These are phyloP conservation scores for Yamadazyma blattariae DNA, from an alignment of 1,139 yeast genomes.

Conservation along the genomic window DNA sequence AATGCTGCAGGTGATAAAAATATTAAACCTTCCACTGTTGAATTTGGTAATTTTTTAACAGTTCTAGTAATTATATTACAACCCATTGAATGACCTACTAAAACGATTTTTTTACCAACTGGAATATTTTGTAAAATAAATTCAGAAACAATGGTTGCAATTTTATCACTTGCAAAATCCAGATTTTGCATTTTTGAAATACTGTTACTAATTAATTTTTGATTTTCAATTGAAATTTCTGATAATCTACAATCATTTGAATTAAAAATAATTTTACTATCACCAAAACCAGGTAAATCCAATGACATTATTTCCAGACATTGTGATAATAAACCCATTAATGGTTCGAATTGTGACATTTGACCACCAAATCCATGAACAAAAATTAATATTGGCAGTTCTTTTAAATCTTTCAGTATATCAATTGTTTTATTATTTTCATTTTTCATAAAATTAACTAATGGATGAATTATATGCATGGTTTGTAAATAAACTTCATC, in stretches of 20 bases:
- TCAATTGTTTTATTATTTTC: constrained; percentile 26
- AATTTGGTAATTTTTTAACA: constrained; percentile 38
- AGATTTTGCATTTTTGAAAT: constrained; percentile 34
- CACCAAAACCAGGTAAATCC: constrained; percentile 79
- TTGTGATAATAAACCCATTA: constrained; percentile 63
- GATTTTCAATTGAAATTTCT: constrained; percentile 22
- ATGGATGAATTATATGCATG: constrained; percentile 54
- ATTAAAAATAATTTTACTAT: constrained; percentile 32
- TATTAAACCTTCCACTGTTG: constrained; percentile 44
- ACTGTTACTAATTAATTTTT: constrained; percentile 26
- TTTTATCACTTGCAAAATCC: constrained; percentile 47
- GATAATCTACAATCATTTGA: constrained; percentile 20
- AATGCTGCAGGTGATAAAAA: constrained; percentile 58
- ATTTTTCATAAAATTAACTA: constrained; percentile 45
- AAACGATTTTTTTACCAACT: constrained; percentile 45
- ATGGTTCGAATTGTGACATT: constrained; percentile 65
- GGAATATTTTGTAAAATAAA: constrained; percentile 41
- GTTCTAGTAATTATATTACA: constrained; percentile 52
- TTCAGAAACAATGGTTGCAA: constrained; percentile 44
- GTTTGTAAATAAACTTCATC: constrained; percentile 38
- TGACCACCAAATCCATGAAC: constrained; percentile 82
- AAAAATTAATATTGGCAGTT: constrained; percentile 58
- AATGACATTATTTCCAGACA: constrained; percentile 62
- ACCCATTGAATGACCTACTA: constrained; percentile 80
- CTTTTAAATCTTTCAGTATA: constrained; percentile 36